These are phyloP conservation scores for Herpetospermum pedunculosum DNA, from an alignment of 306 rosid genomes.

Conservation along the genomic window DNA sequence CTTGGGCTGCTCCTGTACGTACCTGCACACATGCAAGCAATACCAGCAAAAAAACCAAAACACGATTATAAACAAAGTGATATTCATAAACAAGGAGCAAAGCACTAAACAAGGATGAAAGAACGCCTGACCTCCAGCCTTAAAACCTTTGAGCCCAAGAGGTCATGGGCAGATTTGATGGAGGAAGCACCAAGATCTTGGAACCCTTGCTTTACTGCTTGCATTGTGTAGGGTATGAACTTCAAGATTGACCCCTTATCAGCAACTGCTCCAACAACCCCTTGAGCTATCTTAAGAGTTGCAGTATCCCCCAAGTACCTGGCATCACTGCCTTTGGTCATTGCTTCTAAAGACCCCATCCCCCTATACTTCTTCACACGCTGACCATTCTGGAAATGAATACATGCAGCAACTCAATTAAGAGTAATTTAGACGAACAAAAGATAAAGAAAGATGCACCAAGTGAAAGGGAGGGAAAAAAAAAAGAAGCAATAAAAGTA, in stretches of 20 bases:
- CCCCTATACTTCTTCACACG: constrained; percentile 79
- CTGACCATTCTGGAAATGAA: constrained; percentile 51
- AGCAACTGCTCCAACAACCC: constrained; percentile 89
- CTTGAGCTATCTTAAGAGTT: constrained; percentile 86
- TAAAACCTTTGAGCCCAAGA: constrained; percentile 47
- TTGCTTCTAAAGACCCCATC: constrained; percentile 98
- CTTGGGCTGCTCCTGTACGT: constrained; percentile 89
- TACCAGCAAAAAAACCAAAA: background rate
- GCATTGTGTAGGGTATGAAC: constrained; percentile 85
- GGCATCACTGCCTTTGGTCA: constrained; percentile 89
- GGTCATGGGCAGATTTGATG: constrained; percentile 78
- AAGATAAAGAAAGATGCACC: background rate
- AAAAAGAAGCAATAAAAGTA: background rate
- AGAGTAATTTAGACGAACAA: background rate
- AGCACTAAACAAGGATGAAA: background rate
- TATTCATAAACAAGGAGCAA: background rate
- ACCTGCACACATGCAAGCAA: constrained; percentile 31
- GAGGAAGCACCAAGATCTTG: constrained; percentile 93
- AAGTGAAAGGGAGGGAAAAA: background rate
- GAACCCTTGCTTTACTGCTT: constrained; percentile 95
- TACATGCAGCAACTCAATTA: too few relatives aligned
- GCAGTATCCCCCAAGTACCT: constrained; percentile 82
- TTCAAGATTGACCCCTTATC: constrained; percentile 88
- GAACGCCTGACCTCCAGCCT: constrained; percentile 70
- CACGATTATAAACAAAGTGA: background rate